Evolutionary conservation across 495 filamentous ascomycete genomes (phyloP).

Genomic region (Halenospora varia): DNA sequence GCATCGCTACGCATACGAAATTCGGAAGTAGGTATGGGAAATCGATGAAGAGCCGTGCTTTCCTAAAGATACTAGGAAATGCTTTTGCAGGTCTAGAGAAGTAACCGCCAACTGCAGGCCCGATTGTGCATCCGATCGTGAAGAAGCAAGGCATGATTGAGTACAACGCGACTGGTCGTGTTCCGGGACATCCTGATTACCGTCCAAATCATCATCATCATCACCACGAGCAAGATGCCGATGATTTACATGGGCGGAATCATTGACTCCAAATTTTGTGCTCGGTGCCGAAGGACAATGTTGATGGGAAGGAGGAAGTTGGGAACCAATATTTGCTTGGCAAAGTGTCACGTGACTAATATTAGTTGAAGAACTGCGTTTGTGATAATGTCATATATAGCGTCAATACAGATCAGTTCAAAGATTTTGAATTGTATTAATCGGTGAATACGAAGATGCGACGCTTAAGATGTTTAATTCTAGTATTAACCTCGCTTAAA

Average conservation of each 20-base stretch:
- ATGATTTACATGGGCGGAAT: not conserved
- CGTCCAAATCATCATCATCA: not conserved
- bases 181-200: not conserved
- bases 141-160: slow-evolving; percentile 29
- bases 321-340: too few species aligned
- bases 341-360: too few species aligned
- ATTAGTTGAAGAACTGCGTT: too few species aligned
- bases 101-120: slow-evolving; percentile 56
- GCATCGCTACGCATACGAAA: not conserved
- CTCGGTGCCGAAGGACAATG: too few species aligned
- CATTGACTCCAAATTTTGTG: too few species aligned
- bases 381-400: too few species aligned
- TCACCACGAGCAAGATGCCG: not conserved
- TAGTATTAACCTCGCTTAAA: too few species aligned
- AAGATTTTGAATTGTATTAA: too few species aligned
- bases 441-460: too few species aligned
- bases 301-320: too few species aligned
- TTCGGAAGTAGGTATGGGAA: not conserved
- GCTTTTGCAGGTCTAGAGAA: slow-evolving; percentile 45
- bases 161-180: not conserved
- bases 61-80: slow-evolving; percentile 86
- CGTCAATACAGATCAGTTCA: too few species aligned
- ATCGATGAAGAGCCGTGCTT: not conserved
- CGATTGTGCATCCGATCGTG: slow-evolving; percentile 47
- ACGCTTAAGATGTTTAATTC: too few species aligned